Percentiles rank a stretch among this genome's conserved stretches.
Evolutionary conservation across 202 grass and related monocot species (phyloP).

Genomic region (Zizania palustris): DNA sequence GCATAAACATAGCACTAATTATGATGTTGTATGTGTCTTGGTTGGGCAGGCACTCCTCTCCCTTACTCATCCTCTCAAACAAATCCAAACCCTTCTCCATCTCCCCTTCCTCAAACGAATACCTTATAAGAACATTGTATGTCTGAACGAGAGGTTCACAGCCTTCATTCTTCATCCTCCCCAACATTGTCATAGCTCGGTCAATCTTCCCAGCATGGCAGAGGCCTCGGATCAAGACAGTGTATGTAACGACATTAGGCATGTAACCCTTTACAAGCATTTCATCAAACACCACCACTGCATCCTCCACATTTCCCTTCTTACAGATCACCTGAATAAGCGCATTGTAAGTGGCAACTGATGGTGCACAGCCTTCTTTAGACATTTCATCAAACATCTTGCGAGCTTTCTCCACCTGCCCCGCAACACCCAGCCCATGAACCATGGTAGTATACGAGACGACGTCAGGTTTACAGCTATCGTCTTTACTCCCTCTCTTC

Average conservation of each 20-base stretch:
- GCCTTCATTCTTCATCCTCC: conserved; percentile 67
- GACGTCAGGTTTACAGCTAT: conserved; percentile 61
- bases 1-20: conserved; percentile 91
- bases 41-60: conserved; percentile 70
- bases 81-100: conserved; percentile 68
- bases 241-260: conserved; percentile 76
- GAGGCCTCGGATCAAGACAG: conserved; percentile 75
- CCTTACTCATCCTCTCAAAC: conserved; percentile 71
- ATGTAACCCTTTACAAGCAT: conserved; percentile 54
- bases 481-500: conserved; percentile 61
- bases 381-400: conserved; percentile 87
- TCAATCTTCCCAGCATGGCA: conserved; percentile 72
- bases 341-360: conserved; percentile 72
- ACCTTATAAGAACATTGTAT: conserved; percentile 72
- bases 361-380: conserved; percentile 60
- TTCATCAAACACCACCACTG: conserved; percentile 62
- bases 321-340: conserved; percentile 87
- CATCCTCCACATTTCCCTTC: conserved; percentile 75
- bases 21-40: conserved; percentile 90
- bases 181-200: conserved; percentile 62
- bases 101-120: conserved; percentile 80
- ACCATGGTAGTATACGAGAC: conserved; percentile 90
- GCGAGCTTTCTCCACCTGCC: conserved; percentile 60
- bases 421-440: conserved; percentile 66
- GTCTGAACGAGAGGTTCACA: conserved; percentile 73